Evolutionary conservation across 2,329 filamentous ascomycete species (phyloP), one percentile per base, ranked within the genome.

Genomic region (Fusarium sp.): DNA sequence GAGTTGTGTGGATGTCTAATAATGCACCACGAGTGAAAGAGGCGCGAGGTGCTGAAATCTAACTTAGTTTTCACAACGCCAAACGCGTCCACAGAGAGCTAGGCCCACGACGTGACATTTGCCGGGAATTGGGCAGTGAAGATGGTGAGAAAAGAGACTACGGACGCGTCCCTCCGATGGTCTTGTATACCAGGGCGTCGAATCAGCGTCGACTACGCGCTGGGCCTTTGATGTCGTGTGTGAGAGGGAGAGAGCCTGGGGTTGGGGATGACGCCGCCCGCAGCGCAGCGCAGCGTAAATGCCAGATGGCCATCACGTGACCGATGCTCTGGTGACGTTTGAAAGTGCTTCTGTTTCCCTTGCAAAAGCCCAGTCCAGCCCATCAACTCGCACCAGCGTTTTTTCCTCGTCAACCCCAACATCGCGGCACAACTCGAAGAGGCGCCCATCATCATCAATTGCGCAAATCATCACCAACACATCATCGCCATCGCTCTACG

Each of bases 391-490:
- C 72, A 76, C 76, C 76, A 74, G 75, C 77, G 75, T 80, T 82
- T 81, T 80, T 79, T 77, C 78, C 74, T 78, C 78, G 73, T 81
- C 77, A 79, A 77, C 74, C 61, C 78, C 78, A 79, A 79, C 77
- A 74, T 70, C 76, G 69, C 73, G 78, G 72, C 78, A 80, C 73
- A 77, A 79, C 75, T 78, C 77, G 78, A 61, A 72, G 76, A 76
- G 75, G 72, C 77, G 77, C 78, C 77, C 75, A 60, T 61, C 72
- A 75, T 70, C 78, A 68, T 71, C 76, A 80, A 77, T 78, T 77
- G 79, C 79, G 79, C 78, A 74, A 75, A 75, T 68, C 74, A 81
- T 80, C 79, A 56, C 71, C 68, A 73, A 73, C 74, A 73, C 73
- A 64, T 66, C 54, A 70, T 74, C 69, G 61, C 48, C 74, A 80